Evolutionary conservation across 2,329 filamentous ascomycete genomes (phyloP).

Genomic region (Fusarium agapanthi): DNA sequence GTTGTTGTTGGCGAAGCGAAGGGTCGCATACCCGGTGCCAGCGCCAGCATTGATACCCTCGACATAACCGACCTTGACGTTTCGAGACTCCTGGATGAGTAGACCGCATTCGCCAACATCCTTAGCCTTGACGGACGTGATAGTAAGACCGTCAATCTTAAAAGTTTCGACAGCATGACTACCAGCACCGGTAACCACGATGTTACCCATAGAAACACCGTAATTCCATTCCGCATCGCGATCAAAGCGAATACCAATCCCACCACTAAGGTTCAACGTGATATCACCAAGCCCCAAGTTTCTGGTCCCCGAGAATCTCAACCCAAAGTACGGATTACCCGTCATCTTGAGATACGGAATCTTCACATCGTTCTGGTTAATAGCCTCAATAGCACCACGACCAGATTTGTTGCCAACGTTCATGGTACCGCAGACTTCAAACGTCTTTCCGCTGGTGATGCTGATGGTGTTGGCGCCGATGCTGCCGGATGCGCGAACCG

Average conservation of each 20-base stretch:
- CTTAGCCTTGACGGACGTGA: conserved; percentile 61
- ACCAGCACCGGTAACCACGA: conserved; percentile 61
- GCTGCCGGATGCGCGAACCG: conserved; percentile 63
- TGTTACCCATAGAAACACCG: conserved; percentile 62
- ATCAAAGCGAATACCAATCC: conserved; percentile 66
- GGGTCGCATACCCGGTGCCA: conserved; percentile 63
- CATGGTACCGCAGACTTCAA: conserved; percentile 68
- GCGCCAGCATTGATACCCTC: conserved; percentile 63
- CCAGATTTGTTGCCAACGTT: conserved; percentile 53
- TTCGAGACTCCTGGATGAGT: conserved; percentile 62
- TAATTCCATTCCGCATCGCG: conserved; percentile 61
- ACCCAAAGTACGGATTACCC: conserved; percentile 65
- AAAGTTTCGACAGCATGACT: conserved; percentile 67
- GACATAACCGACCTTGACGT: conserved; percentile 62
- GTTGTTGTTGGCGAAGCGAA: conserved; percentile 67
- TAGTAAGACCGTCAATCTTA: conserved; percentile 64
- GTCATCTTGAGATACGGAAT: conserved; percentile 67
- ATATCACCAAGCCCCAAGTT: conserved; percentile 60
- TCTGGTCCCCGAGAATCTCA: conserved; percentile 62
- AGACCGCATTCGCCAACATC: conserved; percentile 65
- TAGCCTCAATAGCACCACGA: conserved; percentile 63
- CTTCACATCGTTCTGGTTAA: conserved; percentile 56
- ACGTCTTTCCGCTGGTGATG: conserved; percentile 62
- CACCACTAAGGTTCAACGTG: conserved; percentile 62
- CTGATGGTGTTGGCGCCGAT: conserved; percentile 63